Conservation (phyloP, 768 basidiomycete species). For the Lepiota brunneoincarnata region DNA sequence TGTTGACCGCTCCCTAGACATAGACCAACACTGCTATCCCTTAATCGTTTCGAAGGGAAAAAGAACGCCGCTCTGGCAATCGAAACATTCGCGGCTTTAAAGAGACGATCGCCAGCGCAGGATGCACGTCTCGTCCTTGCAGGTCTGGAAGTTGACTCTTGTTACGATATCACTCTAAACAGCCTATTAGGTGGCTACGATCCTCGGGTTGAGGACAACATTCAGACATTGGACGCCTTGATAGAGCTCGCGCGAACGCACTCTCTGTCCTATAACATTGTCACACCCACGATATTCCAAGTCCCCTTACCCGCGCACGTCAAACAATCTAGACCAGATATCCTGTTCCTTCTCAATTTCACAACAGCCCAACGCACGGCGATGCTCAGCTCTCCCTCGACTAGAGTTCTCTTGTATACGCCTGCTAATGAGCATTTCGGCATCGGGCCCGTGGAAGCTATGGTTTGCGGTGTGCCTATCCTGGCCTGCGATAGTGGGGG, state of each 20-base stretch:
- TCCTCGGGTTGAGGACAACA: slow-evolving; percentile 81
- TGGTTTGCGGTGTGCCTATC: slow-evolving; percentile 89
- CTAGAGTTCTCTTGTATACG: slow-evolving; percentile 84
- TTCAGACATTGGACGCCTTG: slow-evolving; percentile 61
- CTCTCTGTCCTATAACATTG: slow-evolving; percentile 57
- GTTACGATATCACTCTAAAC: background rate
- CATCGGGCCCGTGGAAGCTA: slow-evolving; percentile 93
- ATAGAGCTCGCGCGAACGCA: slow-evolving; percentile 53
- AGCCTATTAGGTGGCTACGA: slow-evolving; percentile 78
- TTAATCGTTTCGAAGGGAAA: slow-evolving; percentile 96
- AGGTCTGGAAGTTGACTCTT: slow-evolving; percentile 39
- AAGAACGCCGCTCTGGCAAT: slow-evolving; percentile 88
- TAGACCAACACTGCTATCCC: slow-evolving; percentile 74
- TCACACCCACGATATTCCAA: slow-evolving; percentile 44
- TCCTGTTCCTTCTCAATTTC: slow-evolving; percentile 93
- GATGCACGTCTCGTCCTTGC: slow-evolving; percentile 74
- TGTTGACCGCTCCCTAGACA: slow-evolving; percentile 32
- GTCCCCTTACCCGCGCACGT: slow-evolving; percentile 9
- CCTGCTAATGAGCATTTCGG: slow-evolving; percentile 97
- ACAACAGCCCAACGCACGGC: slow-evolving; percentile 80
- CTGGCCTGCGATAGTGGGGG: slow-evolving; percentile 86
- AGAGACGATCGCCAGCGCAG: slow-evolving; percentile 23
- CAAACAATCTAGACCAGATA: slow-evolving; percentile 41
- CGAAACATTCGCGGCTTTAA: slow-evolving; percentile 64
- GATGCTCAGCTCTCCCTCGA: slow-evolving; percentile 64